These are phyloP conservation scores for Phytophthora capsici DNA, from an alignment of 352 stramenopile genomes.

Conservation along the genomic window DNA sequence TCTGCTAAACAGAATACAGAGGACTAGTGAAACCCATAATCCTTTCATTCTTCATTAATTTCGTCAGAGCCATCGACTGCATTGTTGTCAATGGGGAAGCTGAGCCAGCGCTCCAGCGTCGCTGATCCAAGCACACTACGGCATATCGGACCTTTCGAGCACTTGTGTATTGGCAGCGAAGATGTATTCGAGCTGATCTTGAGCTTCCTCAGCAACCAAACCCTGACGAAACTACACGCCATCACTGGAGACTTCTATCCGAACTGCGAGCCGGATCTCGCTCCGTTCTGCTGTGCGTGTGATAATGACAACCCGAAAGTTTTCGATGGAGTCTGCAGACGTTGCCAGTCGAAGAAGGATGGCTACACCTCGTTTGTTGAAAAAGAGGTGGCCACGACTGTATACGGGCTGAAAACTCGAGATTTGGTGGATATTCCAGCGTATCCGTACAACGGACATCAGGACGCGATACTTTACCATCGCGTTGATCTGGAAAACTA, in stretches of 20 bases:
- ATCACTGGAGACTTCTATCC: conserved; percentile 14
- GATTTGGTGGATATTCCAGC: not conserved
- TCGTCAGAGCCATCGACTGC: too few relatives aligned
- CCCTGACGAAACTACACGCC: conserved; percentile 8
- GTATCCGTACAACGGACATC: not conserved
- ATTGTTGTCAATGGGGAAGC: conserved; percentile 2
- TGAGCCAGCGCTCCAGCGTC: not conserved
- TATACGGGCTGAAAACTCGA: conserved; percentile 17
- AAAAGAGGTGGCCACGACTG: not conserved
- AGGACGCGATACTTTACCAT: conserved; percentile 4
- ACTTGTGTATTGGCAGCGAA: conserved; percentile 19
- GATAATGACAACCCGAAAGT: conserved; percentile 19
- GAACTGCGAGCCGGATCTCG: conserved; percentile 4
- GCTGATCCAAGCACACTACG: not conserved
- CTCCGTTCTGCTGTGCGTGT: conserved; percentile 10
- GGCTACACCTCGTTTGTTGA: not conserved
- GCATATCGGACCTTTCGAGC: not conserved
- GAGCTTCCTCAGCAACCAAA: conserved; percentile 20
- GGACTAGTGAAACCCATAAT: too few relatives aligned
- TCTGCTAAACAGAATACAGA: too few relatives aligned
- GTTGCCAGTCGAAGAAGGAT: conserved; percentile 3
- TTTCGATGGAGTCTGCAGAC: not conserved
- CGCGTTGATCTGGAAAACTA: conserved; percentile 15
- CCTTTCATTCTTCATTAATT: too few relatives aligned
- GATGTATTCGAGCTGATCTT: conserved; percentile 22